phyloP scores from a whole-genome alignment of 768 basidiomycete genomes.

The Kwoniella heveanensis region DNA sequence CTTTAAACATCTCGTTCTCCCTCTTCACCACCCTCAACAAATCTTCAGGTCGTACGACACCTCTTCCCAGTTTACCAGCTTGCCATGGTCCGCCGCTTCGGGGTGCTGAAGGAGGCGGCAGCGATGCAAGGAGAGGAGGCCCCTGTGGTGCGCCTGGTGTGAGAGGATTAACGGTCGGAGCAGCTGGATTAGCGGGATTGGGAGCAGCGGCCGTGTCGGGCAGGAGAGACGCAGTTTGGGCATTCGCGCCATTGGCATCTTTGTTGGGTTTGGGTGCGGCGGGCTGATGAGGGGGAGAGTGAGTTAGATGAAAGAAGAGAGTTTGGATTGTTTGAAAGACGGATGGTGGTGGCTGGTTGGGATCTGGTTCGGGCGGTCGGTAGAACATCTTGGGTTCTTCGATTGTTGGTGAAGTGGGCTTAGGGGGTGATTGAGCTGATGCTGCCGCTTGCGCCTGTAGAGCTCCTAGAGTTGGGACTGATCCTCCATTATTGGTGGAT shows the following conservation, averaged over 20 bases:
- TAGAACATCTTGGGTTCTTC: constrained; percentile 19
- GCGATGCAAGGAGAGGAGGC: constrained; percentile 47
- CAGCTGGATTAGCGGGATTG: constrained; percentile 8
- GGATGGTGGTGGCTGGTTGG: constrained; percentile 59
- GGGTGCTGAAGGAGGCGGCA: constrained; percentile 49
- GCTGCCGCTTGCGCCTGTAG: constrained; percentile 10
- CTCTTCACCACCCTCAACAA: constrained; percentile 93
- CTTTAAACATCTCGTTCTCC: constrained; percentile 85
- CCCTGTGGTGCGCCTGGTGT: constrained; percentile 29
- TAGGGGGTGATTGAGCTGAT: constrained; percentile 19
- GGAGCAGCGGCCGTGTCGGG: constrained; percentile 20
- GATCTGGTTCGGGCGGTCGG: constrained; percentile 32
- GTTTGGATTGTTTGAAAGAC: constrained; percentile 91
- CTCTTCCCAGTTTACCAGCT: constrained; percentile 58
- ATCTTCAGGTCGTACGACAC: constrained; percentile 82
- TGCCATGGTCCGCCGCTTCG: constrained; percentile 53
- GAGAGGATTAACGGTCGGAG: constrained; percentile 15
- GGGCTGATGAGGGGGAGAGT: constrained; percentile 68
- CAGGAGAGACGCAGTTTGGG: constrained; percentile 44
- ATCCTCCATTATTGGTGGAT: constrained; percentile 24
- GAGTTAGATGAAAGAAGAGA: constrained; percentile 67
- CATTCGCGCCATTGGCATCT: constrained; percentile 30
- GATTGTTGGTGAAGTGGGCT: constrained; percentile 3
- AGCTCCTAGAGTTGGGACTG: constrained; percentile 18
- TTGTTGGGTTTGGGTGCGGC: constrained; percentile 58